phyloP scores from a whole-genome alignment of 768 basidiomycete genomes.

The Arthromyces matolae region DNA sequence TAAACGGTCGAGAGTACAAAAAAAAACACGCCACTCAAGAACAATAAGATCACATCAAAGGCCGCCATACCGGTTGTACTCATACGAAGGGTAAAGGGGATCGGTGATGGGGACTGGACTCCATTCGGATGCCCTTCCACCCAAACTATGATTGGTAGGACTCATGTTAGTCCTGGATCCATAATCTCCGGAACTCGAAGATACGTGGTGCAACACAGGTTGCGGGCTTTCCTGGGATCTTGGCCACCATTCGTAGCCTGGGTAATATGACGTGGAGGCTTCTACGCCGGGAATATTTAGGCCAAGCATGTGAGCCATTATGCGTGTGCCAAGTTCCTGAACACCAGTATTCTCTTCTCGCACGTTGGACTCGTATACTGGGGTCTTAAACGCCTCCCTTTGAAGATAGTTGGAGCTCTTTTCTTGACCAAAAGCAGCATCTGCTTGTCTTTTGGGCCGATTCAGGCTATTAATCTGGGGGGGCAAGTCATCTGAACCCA shows the following conservation, averaged over 20 bases:
- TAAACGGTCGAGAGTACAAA: slow-evolving; percentile 5
- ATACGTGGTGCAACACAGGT: slow-evolving; percentile 15
- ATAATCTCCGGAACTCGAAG: slow-evolving; percentile 13
- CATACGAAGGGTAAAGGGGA: slow-evolving; percentile 14
- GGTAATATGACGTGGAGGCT: slow-evolving; percentile 51
- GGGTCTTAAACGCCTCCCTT: slow-evolving; percentile 34
- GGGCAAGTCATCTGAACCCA: slow-evolving; percentile 42
- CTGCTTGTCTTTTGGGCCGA: slow-evolving; percentile 54
- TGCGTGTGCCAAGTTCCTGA: slow-evolving; percentile 58
- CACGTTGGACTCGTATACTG: slow-evolving; percentile 20
- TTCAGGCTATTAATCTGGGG: slow-evolving; percentile 36
- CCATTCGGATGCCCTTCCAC: slow-evolving; percentile 10
- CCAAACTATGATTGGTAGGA: slow-evolving; percentile 3
- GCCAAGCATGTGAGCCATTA: slow-evolving; percentile 73
- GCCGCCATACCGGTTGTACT: slow-evolving; percentile 17
- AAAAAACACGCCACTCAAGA: no score
- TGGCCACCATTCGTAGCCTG: slow-evolving; percentile 69
- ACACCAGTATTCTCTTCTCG: slow-evolving; percentile 40
- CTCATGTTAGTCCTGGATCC: not conserved
- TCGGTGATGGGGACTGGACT: slow-evolving; percentile 11
- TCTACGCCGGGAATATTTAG: slow-evolving; percentile 63
- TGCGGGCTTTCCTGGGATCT: slow-evolving; percentile 31
- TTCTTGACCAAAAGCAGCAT: slow-evolving; percentile 61
- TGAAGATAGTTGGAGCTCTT: slow-evolving; percentile 43
- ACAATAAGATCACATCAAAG: slow-evolving; percentile 9